A percentile compares a stretch with the other conserved stretches of the same genome.
phyloP scores from a whole-genome alignment of 2,329 filamentous ascomycete species.

The Colletotrichum neosansevieriae region DNA sequence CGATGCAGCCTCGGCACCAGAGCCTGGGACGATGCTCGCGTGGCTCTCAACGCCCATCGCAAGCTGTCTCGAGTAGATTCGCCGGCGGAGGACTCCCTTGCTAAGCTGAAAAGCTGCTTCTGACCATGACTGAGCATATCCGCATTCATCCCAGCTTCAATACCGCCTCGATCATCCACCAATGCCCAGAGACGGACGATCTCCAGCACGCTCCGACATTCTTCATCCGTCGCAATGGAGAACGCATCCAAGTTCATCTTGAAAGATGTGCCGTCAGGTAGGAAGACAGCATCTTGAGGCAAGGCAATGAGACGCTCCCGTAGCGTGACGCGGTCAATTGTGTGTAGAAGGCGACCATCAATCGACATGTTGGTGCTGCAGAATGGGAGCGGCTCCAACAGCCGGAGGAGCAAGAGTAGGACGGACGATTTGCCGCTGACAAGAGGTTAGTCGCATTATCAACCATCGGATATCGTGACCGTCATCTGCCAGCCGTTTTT shows the following conservation, averaged over 20 bases:
- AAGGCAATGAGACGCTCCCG: slow-evolving; percentile 63
- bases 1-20: no score
- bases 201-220: slow-evolving; percentile 53
- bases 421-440: slow-evolving; percentile 58
- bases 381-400: slow-evolving; percentile 53
- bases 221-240: slow-evolving; percentile 45
- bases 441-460: no score
- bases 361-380: slow-evolving; percentile 45
- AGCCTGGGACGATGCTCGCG: no score
- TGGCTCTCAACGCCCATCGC: no score
- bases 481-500: neutral
- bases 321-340: slow-evolving; percentile 55
- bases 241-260: slow-evolving; percentile 58
- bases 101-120: slow-evolving; percentile 73
- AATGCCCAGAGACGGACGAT: slow-evolving; percentile 50
- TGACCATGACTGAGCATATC: slow-evolving; percentile 69
- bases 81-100: slow-evolving; percentile 64
- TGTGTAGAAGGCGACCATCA: slow-evolving; percentile 53
- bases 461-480: no score
- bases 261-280: slow-evolving; percentile 57
- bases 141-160: slow-evolving; percentile 55
- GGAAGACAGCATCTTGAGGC: slow-evolving; percentile 66
- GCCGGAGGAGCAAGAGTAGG: slow-evolving; percentile 54
- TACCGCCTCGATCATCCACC: slow-evolving; percentile 50
- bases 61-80: slow-evolving; percentile 20